These are phyloP conservation scores for Haematococcus lacustris DNA, from an alignment of 139 green algal species.

Conservation along the genomic window DNA sequence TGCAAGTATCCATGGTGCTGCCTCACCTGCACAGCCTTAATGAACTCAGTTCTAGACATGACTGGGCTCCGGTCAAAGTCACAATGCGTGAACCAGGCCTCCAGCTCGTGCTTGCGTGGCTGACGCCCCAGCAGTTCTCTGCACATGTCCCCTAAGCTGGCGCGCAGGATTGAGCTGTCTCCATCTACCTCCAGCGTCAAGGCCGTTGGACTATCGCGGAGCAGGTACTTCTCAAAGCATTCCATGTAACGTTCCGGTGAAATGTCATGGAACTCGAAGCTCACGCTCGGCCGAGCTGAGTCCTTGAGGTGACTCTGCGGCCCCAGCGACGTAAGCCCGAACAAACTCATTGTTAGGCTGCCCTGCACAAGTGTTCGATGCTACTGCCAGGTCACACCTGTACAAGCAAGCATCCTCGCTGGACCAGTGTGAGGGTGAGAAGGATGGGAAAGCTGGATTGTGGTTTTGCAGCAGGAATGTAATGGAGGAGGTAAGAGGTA, in stretches of 20 bases:
- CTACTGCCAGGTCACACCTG: too few species aligned
- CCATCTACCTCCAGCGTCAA: conserved; percentile 14
- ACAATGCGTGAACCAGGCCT: conserved; percentile 24
- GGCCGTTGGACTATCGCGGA: background rate
- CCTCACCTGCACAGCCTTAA: conserved; percentile 19
- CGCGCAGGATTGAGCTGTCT: conserved; percentile 9
- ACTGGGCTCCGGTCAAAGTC: conserved; percentile 19
- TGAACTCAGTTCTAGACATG: conserved; percentile 17
- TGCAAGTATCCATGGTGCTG: too few species aligned
- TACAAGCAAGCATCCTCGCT: too few species aligned
- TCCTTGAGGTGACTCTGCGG: too few species aligned
- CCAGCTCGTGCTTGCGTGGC: conserved; percentile 21
- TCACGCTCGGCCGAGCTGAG: too few species aligned
- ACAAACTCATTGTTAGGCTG: too few species aligned
- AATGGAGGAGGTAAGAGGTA: too few species aligned
- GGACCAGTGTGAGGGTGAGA: too few species aligned
- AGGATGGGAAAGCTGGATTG: too few species aligned
- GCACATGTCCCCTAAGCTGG: conserved; percentile 18
- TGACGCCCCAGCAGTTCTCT: conserved; percentile 20
- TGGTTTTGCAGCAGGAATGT: too few species aligned
- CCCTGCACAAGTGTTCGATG: too few species aligned
- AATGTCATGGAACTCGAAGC: conserved; percentile 3
- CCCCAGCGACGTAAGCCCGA: too few species aligned
- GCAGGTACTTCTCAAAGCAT: conserved; percentile 4
- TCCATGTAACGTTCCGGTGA: background rate